phyloP scores from a whole-genome alignment of 1,139 yeast species.

The Citeromyces hawaiiensis region DNA sequence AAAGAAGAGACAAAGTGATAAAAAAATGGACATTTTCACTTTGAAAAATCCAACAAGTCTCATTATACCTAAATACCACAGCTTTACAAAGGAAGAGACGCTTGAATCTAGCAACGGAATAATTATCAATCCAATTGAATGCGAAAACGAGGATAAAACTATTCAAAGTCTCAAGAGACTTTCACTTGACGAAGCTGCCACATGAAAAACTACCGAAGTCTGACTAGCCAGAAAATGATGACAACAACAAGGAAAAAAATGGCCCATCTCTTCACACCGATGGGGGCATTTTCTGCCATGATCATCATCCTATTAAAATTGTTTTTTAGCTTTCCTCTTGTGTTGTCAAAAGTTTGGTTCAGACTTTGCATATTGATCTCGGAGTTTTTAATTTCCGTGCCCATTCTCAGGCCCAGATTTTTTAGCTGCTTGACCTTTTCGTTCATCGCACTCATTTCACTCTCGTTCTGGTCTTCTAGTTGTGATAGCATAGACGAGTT shows the following conservation, averaged over 20 bases:
- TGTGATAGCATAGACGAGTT: slow-evolving; percentile 51
- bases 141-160: neutral
- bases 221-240: slow-evolving; percentile 69
- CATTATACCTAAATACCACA: neutral
- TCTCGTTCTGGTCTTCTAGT: slow-evolving; percentile 76
- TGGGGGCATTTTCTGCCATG: slow-evolving; percentile 77
- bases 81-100: neutral
- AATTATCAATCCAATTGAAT: neutral
- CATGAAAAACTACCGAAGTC: slow-evolving; percentile 25
- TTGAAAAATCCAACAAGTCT: neutral
- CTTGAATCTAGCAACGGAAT: neutral
- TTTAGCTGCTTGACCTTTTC: slow-evolving; percentile 62
- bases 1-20: neutral
- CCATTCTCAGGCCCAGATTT: slow-evolving; percentile 63
- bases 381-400: slow-evolving; percentile 71
- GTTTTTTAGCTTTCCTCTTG: slow-evolving; percentile 33
- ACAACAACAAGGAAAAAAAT: slow-evolving; percentile 47
- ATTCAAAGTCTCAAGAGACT: neutral
- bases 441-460: slow-evolving; percentile 57
- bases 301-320: slow-evolving; percentile 64
- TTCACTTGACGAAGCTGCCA: neutral
- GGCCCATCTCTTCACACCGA: slow-evolving; percentile 72
- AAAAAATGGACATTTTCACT: neutral
- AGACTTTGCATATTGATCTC: slow-evolving; percentile 47
- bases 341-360: slow-evolving; percentile 27